Conservation (phyloP, 306 rosid genomes). For the Mimosa pudica region DNA sequence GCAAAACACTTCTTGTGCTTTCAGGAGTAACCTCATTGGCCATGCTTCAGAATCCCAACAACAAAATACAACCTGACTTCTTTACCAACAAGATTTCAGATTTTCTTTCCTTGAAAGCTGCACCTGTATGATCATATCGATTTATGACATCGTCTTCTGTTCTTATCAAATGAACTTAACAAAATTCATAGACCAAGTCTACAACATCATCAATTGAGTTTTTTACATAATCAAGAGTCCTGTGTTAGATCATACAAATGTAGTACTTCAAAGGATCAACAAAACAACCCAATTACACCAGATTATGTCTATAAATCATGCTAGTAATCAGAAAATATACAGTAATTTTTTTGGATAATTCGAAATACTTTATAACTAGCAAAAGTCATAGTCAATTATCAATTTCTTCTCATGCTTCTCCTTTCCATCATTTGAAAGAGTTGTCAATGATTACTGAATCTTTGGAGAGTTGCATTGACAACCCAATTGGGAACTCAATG, state of each 20-base stretch:
- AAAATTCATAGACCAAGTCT: neutral
- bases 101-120: constrained; percentile 75
- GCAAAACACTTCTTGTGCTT: constrained; percentile 94
- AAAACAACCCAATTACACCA: neutral
- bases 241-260: neutral
- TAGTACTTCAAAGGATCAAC: no score
- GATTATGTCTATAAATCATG: neutral
- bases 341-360: no score
- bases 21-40: constrained; percentile 81
- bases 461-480: no score
- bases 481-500: no score
- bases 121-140: constrained; percentile 56
- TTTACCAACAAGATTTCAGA: constrained; percentile 87
- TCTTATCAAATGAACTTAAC: neutral
- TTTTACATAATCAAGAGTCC: neutral
- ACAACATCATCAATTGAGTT: neutral
- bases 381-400: neutral
- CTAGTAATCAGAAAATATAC: neutral
- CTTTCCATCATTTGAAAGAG: neutral
- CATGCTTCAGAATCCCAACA: constrained; percentile 75
- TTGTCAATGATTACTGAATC: no score
- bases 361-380: neutral
- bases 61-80: constrained; percentile 85
- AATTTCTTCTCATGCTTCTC: neutral
- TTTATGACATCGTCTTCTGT: no score